Conservation (phyloP, 2,329 filamentous ascomycete species). For the Gnomoniopsis smithogilvyi region DNA sequence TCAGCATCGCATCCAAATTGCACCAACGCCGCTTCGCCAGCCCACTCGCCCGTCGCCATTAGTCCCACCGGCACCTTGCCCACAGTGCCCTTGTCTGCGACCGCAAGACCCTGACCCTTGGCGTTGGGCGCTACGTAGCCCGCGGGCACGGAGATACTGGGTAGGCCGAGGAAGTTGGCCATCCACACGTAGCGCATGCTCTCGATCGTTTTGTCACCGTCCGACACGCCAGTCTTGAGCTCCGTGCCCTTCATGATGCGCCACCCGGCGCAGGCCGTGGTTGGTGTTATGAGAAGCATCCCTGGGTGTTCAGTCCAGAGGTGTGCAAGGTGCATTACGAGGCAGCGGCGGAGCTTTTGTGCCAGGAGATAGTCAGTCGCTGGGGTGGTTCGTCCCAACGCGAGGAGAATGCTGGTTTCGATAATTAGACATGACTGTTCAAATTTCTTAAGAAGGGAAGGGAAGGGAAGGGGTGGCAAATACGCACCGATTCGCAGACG, state of each 20-base stretch:
- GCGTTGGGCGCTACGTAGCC: conserved; percentile 41
- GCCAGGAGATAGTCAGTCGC: conserved; percentile 66
- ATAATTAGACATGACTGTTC: not conserved
- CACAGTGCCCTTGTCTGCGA: conserved; percentile 29
- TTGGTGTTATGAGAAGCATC: conserved; percentile 69
- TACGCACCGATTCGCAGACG: conserved; percentile 37
- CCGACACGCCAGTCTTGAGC: conserved; percentile 38
- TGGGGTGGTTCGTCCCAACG: conserved; percentile 59
- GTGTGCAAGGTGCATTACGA: conserved; percentile 69
- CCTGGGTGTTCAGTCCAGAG: conserved; percentile 65
- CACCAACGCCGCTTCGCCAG: conserved; percentile 45
- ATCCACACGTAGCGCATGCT: conserved; percentile 51
- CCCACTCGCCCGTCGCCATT: conserved; percentile 56
- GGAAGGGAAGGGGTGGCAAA: too few species aligned
- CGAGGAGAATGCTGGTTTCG: conserved; percentile 63
- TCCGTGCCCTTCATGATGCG: conserved; percentile 36
- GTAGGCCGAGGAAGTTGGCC: conserved; percentile 48
- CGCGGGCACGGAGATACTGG: conserved; percentile 41
- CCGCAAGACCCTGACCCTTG: conserved; percentile 25
- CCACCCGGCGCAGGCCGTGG: conserved; percentile 49
- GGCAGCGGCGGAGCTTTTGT: conserved; percentile 64
- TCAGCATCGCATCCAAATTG: conserved; percentile 47
- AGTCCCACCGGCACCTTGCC: conserved; percentile 49
- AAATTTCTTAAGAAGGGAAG: not conserved
- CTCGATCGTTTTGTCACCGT: conserved; percentile 42